Base-by-base conservation (phyloP, 176 grass and related monocot species). In the Eleusine coracana region DNA sequence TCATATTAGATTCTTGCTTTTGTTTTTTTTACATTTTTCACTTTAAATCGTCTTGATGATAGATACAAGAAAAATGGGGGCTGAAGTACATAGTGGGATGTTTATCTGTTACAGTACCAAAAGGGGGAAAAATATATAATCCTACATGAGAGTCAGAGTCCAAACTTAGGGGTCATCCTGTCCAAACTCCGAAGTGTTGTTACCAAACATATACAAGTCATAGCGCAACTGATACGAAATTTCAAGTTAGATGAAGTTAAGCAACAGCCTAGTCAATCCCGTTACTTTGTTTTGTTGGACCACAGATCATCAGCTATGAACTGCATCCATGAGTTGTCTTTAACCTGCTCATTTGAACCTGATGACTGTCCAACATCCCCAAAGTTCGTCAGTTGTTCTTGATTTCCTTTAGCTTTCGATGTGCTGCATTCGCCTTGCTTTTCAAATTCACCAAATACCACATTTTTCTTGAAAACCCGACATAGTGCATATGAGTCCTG, bases 391-490 rank as follows among this genome's bases (percentile, higher is more conserved):
- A 73, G 55, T 38, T 84, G 64, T 74, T 92, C 83, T 77, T 81
- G 80, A 86, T 85, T 83, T 87, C 39, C 80, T 83, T 96, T 91
- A 71, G 77, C 38, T 44, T 82, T 63, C 88, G 87, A 82, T 70
- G 89, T 70, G 87, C 85, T 93, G 82, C 88, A 92, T 42, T 93
- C 90, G 6, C 83, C 87, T 73, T 88, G 83, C 56, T 86, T 92
- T 48, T 94, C 91, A 63, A 76, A 71, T 61, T 94, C 97, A 58
- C 79, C 76, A 20, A 84, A 72, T 0, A 78, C 77, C 44, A 87
- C 93, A 81, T 96, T 94, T 77, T 99, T 99, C 89, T 99, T 99
- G 85, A 99, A 96, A 69, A 99, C 93, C 81, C 97, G 97, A 85
- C 97, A 99, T 52, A 99, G 48, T 20, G 93, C 97, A 52, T 96